Evolutionary conservation across 23 red algal species (phyloP), one percentile per base, ranked within the genome.

Genomic region (Agarophyton chilense): DNA sequence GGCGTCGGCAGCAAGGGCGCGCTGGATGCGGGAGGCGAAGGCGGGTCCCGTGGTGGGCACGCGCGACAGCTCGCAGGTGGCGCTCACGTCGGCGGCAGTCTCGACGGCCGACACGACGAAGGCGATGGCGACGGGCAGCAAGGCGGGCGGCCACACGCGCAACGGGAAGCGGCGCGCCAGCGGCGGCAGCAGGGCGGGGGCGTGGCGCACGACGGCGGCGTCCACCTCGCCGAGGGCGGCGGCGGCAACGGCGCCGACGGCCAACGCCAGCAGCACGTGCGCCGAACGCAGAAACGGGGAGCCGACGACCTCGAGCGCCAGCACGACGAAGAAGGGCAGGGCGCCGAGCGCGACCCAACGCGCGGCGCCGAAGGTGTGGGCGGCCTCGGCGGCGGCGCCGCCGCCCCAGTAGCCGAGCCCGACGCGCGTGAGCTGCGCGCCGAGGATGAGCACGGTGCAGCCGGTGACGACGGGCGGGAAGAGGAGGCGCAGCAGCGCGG

Each of bases 391-490:
- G 84, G 77, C 55, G 55, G 35, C 36, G 61, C 94, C 94, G 0
- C 94, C 94, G 31, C n/a, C 77, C 94, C 94, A 96, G 25, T 87
- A 36, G 28, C 41, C 3, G n/a, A 96, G 50, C 0, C 94, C 94
- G 16, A 77, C 54, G 1, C 26, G 6, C 0, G 90, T 84, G 43
- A 96, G 72, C 1, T 29, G 46, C 1, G 86, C 64, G 33, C 94
- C 94, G 22, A 96, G 90, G 10, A 96, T 78, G 32, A 90, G 57
- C 7, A 96, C 94, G 43, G 86, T 91, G 7, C 40, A n/a, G 21
- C 94, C 94, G n/a, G 94, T 84, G 32, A 96, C 94, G 7, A 96
- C 25, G 28, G 94, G 94, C 18, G 94, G 94, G 75, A 96, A 88
- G 6, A 76, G 44, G 4, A 22, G 53, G 34, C 78, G 56, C 12